These are phyloP conservation scores for Spathaspora girioi DNA, from an alignment of 805 yeast genomes.

Conservation along the genomic window DNA sequence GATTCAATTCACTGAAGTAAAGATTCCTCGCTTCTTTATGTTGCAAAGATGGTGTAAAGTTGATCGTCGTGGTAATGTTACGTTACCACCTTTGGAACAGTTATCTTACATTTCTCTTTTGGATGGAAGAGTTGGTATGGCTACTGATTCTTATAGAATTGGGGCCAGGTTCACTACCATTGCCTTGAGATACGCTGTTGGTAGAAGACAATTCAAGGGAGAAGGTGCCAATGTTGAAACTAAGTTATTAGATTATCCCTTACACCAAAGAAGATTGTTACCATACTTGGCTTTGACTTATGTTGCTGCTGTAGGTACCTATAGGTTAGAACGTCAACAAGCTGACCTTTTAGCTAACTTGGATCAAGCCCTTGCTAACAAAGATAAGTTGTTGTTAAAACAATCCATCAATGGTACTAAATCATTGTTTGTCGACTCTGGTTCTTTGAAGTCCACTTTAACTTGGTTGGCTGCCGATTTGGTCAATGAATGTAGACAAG, in stretches of 20 bases:
- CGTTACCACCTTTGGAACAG: constrained; percentile 82
- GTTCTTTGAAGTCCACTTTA: constrained; percentile 81
- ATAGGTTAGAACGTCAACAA: constrained; percentile 54
- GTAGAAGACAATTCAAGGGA: constrained; percentile 77
- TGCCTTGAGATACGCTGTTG: constrained; percentile 85
- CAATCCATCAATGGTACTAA: constrained; percentile 61
- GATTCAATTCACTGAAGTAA: constrained; percentile 85
- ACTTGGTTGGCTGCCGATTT: constrained; percentile 82
- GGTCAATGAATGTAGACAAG: constrained; percentile 87
- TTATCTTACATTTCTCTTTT: constrained; percentile 83
- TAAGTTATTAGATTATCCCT: constrained; percentile 79
- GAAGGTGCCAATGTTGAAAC: constrained; percentile 45
- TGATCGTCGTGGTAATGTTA: constrained; percentile 62
- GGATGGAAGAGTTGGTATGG: constrained; percentile 90
- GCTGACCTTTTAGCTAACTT: constrained; percentile 48
- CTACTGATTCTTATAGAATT: constrained; percentile 75
- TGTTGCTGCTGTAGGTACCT: constrained; percentile 70
- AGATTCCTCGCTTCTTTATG: constrained; percentile 82
- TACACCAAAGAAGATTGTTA: constrained; percentile 82
- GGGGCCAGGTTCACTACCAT: constrained; percentile 78
- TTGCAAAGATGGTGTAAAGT: constrained; percentile 76
- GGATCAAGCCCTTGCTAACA: constrained; percentile 49
- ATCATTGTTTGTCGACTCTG: constrained; percentile 77
- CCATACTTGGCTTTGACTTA: constrained; percentile 82
- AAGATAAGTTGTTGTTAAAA: constrained; percentile 43